Evolutionary conservation across 2,329 filamentous ascomycete species (phyloP), one percentile per base, ranked within the genome.

Genomic region (Dactylonectria estremocensis): DNA sequence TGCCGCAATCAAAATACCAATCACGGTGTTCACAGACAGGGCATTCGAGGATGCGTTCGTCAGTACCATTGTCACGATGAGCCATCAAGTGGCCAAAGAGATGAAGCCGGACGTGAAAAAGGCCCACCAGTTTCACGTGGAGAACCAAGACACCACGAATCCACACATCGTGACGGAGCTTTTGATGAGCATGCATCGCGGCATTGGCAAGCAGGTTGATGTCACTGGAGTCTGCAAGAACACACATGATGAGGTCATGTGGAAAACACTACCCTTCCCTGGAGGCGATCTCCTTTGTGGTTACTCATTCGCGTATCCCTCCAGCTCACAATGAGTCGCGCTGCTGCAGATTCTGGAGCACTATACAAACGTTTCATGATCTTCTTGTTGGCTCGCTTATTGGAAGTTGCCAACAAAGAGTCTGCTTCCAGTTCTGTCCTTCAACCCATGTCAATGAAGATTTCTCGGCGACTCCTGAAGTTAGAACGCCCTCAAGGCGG

Each of bases 201-300:
- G 82, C 4, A 9, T 37, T 2, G 86, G 85, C 0, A 55, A 69
- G 2, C 63, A 74, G 0, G 62, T 69, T 4, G n/a, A 75, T 0
- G 70, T 72, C 0, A 5, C 52, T 0, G 76, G 79, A 0, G 79
- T 90, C 10, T 76, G 68, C 46, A 91, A 90, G 65, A 78, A 84
- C 18, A 86, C 84, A 0, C 84, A 85, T 1, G 87, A 90, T 43
- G 87, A 90, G 16, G 82, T 89, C 1, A 64, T 87, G 10, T 89
- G 81, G 79, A 65, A 72, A 52, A 65, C 2, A 56, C 52, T 6
- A 53, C 56, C 5, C 46, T 70, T 4, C 72, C 74, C 0, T 90
- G 88, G 88, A 79, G 83, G 9, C 76, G 85, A 55, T 89, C 87
- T 13, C 79, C 88, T 0, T 64, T 86, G 0, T 91, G 88, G 88